Percentiles rank a stretch among this genome's conserved stretches.
These are phyloP conservation scores for Alternaria sp. DNA, from an alignment of 2,329 filamentous ascomycete species.

Conservation along the genomic window DNA sequence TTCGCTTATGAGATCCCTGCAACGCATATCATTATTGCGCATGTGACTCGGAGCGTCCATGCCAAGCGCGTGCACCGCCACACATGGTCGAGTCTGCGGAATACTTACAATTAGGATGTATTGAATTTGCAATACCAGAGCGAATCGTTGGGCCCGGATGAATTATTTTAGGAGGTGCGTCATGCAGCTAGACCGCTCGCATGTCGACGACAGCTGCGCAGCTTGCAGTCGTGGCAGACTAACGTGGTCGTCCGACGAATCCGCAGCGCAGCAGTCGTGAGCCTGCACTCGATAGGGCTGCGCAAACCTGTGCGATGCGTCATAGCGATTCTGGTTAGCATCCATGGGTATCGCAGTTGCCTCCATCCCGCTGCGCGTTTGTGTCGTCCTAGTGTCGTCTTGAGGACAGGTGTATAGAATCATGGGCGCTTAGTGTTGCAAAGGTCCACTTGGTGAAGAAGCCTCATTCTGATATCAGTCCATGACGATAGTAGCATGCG, in stretches of 20 bases:
- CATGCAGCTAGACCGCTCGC: slow-evolving; percentile 45
- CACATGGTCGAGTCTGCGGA: slow-evolving; percentile 25
- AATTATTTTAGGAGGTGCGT: slow-evolving; percentile 42
- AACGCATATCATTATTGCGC: slow-evolving; percentile 27
- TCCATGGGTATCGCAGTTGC: slow-evolving; percentile 7
- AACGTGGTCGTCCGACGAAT: slow-evolving; percentile 43
- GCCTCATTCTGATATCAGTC: slow-evolving; percentile 7
- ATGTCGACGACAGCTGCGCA: slow-evolving; percentile 34
- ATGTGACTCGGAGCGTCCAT: slow-evolving; percentile 34
- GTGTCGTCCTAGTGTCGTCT: slow-evolving; percentile 6
- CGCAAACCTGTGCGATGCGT: slow-evolving; percentile 39
- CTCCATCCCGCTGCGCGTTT: slow-evolving; percentile 2
- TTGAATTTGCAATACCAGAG: slow-evolving; percentile 18
- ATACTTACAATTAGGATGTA: slow-evolving; percentile 19
- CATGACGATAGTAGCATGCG: slow-evolving; percentile 17
- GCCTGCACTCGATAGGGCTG: slow-evolving; percentile 40
- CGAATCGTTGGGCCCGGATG: slow-evolving; percentile 33
- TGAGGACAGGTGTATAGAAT: slow-evolving; percentile 12
- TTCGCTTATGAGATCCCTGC: slow-evolving; percentile 22
- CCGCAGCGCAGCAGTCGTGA: slow-evolving; percentile 30
- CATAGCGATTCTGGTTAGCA: slow-evolving; percentile 26
- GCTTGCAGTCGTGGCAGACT: slow-evolving; percentile 43
- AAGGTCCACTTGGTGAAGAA: slow-evolving; percentile 6
- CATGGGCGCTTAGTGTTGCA: slow-evolving; percentile 3
- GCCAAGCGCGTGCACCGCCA: slow-evolving; percentile 43